A percentile compares a stretch with the other conserved stretches of the same genome.
Conservation (phyloP, 208 protist genomes). For the Leishmania mexicana region DNA sequence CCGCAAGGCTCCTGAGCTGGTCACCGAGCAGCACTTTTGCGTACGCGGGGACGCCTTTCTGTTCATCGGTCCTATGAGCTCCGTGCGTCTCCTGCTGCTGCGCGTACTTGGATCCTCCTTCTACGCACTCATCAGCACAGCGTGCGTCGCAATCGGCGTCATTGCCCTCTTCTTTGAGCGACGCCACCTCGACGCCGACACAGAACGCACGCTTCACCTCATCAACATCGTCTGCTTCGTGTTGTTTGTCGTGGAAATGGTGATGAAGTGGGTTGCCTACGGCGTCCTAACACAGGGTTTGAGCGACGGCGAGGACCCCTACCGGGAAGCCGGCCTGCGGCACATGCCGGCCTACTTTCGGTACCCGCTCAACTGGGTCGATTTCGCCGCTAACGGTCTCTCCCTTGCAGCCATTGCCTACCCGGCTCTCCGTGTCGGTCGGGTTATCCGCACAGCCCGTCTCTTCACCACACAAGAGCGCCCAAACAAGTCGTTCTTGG, state of each 20-base stretch:
- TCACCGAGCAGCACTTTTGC: neutral
- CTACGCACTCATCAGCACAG: conserved; percentile 38
- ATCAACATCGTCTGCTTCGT: conserved; percentile 53
- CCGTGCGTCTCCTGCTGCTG: conserved; percentile 32
- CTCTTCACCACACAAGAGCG: conserved; percentile 46
- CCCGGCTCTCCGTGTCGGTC: conserved; percentile 36
- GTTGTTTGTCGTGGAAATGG: conserved; percentile 63
- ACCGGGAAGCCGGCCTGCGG: neutral
- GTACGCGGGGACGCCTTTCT: conserved; percentile 23
- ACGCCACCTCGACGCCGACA: conserved; percentile 2
- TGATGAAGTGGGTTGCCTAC: conserved; percentile 55
- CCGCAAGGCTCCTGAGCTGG: neutral
- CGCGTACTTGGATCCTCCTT: conserved; percentile 36
- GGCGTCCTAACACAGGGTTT: conserved; percentile 23
- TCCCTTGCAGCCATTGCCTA: conserved; percentile 51
- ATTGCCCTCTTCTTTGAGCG: conserved; percentile 67
- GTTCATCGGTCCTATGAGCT: conserved; percentile 22
- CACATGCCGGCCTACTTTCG: conserved; percentile 42
- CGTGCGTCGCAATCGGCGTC: conserved; percentile 42
- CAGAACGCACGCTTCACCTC: conserved; percentile 14
- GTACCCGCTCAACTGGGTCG: conserved; percentile 51
- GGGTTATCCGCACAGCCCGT: conserved; percentile 46
- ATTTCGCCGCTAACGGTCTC: conserved; percentile 46
- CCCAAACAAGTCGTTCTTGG: conserved; percentile 34
- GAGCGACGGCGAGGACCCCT: neutral